Conservation (phyloP, 108 stramenopile species). For the Cylindrotheca closterium region DNA sequence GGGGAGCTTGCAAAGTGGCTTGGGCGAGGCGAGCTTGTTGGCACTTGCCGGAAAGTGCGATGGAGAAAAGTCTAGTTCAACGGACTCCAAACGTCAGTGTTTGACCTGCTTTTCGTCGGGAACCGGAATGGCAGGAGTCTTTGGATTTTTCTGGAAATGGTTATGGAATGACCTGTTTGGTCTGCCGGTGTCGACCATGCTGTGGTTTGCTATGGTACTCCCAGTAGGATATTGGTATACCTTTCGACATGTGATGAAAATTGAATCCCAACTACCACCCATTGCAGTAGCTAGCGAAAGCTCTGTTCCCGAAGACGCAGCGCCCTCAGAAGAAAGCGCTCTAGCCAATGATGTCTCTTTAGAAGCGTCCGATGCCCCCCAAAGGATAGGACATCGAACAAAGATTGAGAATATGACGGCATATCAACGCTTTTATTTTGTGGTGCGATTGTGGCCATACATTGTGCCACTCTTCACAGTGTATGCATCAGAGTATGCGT, state of each 20-base stretch:
- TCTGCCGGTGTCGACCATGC: constrained; percentile 19
- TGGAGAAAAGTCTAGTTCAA: constrained; percentile 2
- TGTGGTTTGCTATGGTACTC: constrained; percentile 26
- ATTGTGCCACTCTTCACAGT: constrained; percentile 77
- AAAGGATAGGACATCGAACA: too few species aligned
- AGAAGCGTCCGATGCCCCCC: too few species aligned
- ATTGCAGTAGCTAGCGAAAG: neutral
- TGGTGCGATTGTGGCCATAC: constrained; percentile 63
- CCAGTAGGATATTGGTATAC: constrained; percentile 23
- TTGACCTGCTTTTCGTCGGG: constrained; percentile 75
- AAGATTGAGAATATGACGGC: too few species aligned
- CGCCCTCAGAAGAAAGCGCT: too few species aligned
- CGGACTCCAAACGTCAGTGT: constrained; percentile 22
- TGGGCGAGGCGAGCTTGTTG: constrained; percentile 88
- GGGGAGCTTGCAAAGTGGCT: constrained; percentile 57
- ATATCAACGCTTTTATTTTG: constrained; percentile 34
- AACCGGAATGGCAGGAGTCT: constrained; percentile 79
- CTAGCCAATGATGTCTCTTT: too few species aligned
- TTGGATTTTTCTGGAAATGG: constrained; percentile 70
- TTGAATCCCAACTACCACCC: neutral
- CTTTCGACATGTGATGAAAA: constrained; percentile 5
- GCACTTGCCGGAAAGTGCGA: constrained; percentile 73
- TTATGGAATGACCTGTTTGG: constrained; percentile 30
- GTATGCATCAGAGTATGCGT: constrained; percentile 71
- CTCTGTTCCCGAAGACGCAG: too few species aligned